Evolutionary conservation across 73 alveolate genomes (phyloP), one percentile per base, ranked within the genome.

Genomic region (Symbiodinium natans): DNA sequence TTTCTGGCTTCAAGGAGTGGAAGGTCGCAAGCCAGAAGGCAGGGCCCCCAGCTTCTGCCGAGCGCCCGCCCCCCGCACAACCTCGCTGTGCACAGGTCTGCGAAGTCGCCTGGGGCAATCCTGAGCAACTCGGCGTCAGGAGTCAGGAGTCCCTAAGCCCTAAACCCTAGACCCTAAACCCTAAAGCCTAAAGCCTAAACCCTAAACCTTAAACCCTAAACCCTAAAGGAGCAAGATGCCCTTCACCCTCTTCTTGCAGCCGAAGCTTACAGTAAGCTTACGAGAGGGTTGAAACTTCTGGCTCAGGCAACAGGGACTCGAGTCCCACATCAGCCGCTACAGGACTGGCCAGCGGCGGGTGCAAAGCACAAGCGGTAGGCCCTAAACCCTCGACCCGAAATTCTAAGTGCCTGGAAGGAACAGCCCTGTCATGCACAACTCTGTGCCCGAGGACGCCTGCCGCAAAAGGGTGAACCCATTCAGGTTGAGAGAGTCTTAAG

Each of bases 41-140:
- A 85, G 1, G 85, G 71, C 25, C 38, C 82, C 46, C 77, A 84
- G 71, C 71, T 4, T 13, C 68, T n/a, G n/a, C n/a, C n/a, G n/a
- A n/a, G n/a, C n/a, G n/a, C 2, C n/a, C 25, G 31, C 27, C 17
- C 27, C n/a, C 31, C 23, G 1, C 71, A 6, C 13, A 46, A 46
- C 6, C 59, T 11, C 36, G 17, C 39, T n/a, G 3, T 74, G 31
- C 43, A 31, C 52, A 90, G 97, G 98, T 92, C 11, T 92, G 98
- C 63, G 98, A 92, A 52, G 98, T 92, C 82, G 98, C 98, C 31
- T 92, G 98, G 98, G 98, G 98, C n/a, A 43, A 92, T 15, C 92
- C 92, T 27, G 88, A 90, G 97, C 6, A 46, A 46, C 13, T 46
- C 59, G 59, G 21, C 21, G 59, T 46, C 13, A 9, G 6, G 6